A percentile compares a stretch with the other conserved stretches of the same genome.
These are phyloP conservation scores for Calonectria naviculata DNA, from an alignment of 2,329 filamentous ascomycete species.

Conservation along the genomic window DNA sequence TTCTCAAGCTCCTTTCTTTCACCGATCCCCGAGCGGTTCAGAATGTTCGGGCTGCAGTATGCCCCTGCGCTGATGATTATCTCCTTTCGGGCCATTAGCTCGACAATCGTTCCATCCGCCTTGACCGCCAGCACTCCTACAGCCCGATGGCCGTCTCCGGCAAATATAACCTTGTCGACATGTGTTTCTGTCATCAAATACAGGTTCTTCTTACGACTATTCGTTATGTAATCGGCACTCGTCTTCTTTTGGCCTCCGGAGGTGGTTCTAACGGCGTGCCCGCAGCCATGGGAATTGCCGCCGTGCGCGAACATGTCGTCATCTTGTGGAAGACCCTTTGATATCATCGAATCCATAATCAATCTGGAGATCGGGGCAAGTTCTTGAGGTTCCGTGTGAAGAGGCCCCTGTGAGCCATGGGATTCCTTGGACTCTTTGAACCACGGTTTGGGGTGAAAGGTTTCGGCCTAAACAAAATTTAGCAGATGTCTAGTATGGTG, in stretches of 20 bases:
- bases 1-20: constrained; percentile 53
- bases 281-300: constrained; percentile 64
- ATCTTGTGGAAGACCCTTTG: constrained; percentile 62
- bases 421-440: constrained; percentile 58
- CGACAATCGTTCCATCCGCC: constrained; percentile 52
- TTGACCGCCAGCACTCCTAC: constrained; percentile 55
- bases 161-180: constrained; percentile 64
- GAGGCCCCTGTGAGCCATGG: constrained; percentile 63
- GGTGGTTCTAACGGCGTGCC: constrained; percentile 64
- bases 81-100: constrained; percentile 50
- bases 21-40: constrained; percentile 64
- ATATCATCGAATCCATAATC: constrained; percentile 64
- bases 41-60: constrained; percentile 62
- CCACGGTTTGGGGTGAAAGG: constrained; percentile 68
- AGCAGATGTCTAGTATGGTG: neutral
- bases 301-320: constrained; percentile 68
- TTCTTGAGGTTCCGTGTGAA: constrained; percentile 68
- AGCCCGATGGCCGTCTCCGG: constrained; percentile 52
- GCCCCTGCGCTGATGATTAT: constrained; percentile 57
- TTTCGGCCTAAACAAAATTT: constrained; percentile 56
- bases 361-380: constrained; percentile 67
- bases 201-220: constrained; percentile 53
- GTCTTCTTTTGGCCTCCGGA: constrained; percentile 63
- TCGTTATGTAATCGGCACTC: constrained; percentile 61
- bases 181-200: constrained; percentile 58